Evolutionary conservation across 2,329 filamentous ascomycete species (phyloP).

Genomic region (Alternaria triticina): DNA sequence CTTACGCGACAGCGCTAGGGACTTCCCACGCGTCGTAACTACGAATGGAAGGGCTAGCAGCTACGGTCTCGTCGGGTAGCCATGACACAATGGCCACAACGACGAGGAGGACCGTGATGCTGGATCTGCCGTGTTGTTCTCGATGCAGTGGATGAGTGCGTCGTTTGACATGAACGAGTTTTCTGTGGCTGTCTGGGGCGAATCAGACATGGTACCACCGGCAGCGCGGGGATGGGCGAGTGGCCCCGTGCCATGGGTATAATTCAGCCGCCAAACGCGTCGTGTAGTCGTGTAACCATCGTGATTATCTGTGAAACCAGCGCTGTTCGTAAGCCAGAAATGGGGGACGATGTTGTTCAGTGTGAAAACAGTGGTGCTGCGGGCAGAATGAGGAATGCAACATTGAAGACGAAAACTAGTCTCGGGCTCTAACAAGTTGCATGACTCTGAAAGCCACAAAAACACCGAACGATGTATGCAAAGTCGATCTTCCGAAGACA

Average conservation of each 20-base stretch:
- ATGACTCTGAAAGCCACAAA: neutral
- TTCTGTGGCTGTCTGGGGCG: slow-evolving; percentile 10
- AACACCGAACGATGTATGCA: neutral
- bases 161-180: slow-evolving; percentile 30
- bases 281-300: slow-evolving; percentile 20
- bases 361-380: neutral
- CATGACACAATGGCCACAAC: neutral
- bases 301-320: slow-evolving; percentile 4
- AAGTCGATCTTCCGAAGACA: neutral
- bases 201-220: neutral
- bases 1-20: slow-evolving; percentile 8
- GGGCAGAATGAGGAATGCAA: neutral
- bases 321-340: neutral
- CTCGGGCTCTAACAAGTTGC: neutral
- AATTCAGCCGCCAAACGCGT: slow-evolving; percentile 10
- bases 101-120: slow-evolving; percentile 1
- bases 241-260: slow-evolving; percentile 3
- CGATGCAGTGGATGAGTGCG: neutral
- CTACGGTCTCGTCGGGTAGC: neutral
- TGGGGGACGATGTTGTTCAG: neutral
- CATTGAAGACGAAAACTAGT: neutral
- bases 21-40: neutral
- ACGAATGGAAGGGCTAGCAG: neutral
- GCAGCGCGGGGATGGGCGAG: neutral
- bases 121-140: neutral